Conservation (phyloP, 108 stramenopile genomes). For the Cyclotella choctawhatcheeana region DNA sequence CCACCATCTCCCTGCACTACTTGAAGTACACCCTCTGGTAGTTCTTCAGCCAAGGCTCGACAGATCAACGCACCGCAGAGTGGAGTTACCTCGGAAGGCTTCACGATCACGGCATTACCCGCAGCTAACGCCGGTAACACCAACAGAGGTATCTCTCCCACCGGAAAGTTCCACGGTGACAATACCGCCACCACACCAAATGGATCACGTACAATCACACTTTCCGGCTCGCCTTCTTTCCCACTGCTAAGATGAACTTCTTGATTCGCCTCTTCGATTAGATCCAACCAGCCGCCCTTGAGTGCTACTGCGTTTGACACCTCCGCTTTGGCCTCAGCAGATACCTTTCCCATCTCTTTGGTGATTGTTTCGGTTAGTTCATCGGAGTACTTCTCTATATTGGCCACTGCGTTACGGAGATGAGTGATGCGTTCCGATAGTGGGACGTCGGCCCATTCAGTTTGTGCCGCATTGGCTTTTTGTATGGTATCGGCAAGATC, state of each 20-base stretch:
- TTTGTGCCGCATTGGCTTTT: constrained; percentile 54
- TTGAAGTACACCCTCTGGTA: constrained; percentile 82
- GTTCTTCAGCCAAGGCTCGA: constrained; percentile 48
- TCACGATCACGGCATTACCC: constrained; percentile 89
- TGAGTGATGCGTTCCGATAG: constrained; percentile 61
- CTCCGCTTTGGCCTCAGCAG: constrained; percentile 76
- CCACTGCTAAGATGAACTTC: constrained; percentile 31
- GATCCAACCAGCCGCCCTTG: constrained; percentile 65
- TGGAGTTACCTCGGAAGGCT: constrained; percentile 91
- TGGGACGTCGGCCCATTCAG: constrained; percentile 47
- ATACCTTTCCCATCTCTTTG: constrained; percentile 84
- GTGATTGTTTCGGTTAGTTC: constrained; percentile 54
- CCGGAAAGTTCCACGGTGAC: constrained; percentile 89
- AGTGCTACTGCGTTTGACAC: constrained; percentile 62
- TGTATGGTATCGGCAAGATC: constrained; percentile 56
- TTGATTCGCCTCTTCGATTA: constrained; percentile 60
- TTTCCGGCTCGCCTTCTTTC: constrained; percentile 47
- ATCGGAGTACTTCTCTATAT: constrained; percentile 43
- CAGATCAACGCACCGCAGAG: constrained; percentile 55
- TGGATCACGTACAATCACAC: constrained; percentile 70
- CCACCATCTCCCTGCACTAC: constrained; percentile 88
- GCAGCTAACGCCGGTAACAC: constrained; percentile 91
- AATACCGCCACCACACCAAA: constrained; percentile 84
- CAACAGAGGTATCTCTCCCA: constrained; percentile 85
- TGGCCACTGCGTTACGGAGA: constrained; percentile 53